Percentiles rank a stretch among this genome's conserved stretches.
These are phyloP conservation scores for Closterium sp. DNA, from an alignment of 139 green algal species.

Conservation along the genomic window DNA sequence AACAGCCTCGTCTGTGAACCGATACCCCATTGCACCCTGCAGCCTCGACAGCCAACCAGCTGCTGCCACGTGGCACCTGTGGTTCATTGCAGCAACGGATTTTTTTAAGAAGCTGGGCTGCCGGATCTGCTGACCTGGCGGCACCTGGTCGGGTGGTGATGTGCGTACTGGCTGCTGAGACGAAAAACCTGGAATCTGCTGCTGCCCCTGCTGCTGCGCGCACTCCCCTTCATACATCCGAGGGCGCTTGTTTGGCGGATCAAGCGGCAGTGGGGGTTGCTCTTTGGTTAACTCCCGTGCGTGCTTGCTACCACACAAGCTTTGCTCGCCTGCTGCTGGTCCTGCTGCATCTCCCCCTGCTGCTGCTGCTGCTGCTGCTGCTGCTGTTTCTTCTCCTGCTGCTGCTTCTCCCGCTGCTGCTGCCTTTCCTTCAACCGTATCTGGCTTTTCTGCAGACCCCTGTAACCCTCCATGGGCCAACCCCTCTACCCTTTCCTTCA, in stretches of 20 bases:
- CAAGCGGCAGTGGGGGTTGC: neutral
- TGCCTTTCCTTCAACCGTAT: no score
- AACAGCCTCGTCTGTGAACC: neutral
- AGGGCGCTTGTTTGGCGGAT: neutral
- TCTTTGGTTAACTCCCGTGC: neutral
- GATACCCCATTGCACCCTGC: neutral
- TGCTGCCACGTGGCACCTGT: neutral
- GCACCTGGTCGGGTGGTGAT: no score
- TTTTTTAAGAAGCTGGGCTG: neutral
- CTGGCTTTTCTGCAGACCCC: no score
- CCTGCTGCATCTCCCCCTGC: neutral
- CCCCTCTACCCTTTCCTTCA: no score
- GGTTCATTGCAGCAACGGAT: no score
- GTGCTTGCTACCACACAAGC: neutral
- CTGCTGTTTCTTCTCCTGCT: neutral
- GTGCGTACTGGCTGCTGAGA: no score
- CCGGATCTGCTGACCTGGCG: no score
- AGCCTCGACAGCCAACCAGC: neutral
- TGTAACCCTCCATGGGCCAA: no score
- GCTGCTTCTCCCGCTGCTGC: neutral
- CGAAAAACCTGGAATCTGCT: neutral
- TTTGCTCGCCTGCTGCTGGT: neutral
- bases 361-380: neutral
- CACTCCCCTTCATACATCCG: neutral
- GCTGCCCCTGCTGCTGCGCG: neutral